Base-by-base conservation (phyloP, 805 yeast species). In the Starmerella powellii region DNA sequence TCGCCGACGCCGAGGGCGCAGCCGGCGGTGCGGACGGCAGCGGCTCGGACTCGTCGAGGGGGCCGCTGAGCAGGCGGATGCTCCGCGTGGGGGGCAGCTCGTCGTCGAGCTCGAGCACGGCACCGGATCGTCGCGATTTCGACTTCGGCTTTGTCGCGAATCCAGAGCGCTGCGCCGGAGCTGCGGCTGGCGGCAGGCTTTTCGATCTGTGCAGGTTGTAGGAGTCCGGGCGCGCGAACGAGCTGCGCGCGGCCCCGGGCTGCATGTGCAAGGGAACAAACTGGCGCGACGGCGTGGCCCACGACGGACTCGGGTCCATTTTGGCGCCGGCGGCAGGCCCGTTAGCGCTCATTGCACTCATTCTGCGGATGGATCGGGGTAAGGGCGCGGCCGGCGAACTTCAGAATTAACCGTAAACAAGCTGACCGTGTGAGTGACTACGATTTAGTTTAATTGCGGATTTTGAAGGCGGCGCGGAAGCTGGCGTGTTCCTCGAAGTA, bases 241-340 rank as follows among this genome's bases (percentile, higher is more conserved):
- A 48, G 40, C 52, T 46, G 26, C 50, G 45, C 26, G 50, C 34
- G 23, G 46, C 44, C 11, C 52, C 54, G 11, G 48, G 44, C 30
- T 40, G 42, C n/a, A 52, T 41, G 28, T 52, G 55, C 37, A 38
- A 28, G 12, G 56, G 56, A 40, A 51, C 55, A 30, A 44, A 46
- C 34, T 43, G 45, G 24, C 53, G 48, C 21, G 37, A 44, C 19
- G 52, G 24, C 21, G 53, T 37, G 28, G 49, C 36, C 52, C 52
- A 49, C 23, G 42, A 40, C 18, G 51, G 52, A 20, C 17, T 33
- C 17, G 27, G 8, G 21, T 33, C 37, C 4, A 17, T 15, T 20
- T 21, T 19, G 28, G 10, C 10, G 26, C 26, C 26, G 10, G 26
- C 6, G 10, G 26, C 26, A 6, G 26, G 26, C 26, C 26, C 26